Conservation (phyloP, 2,329 filamentous ascomycete species). For the Colletotrichum lentis region DNA sequence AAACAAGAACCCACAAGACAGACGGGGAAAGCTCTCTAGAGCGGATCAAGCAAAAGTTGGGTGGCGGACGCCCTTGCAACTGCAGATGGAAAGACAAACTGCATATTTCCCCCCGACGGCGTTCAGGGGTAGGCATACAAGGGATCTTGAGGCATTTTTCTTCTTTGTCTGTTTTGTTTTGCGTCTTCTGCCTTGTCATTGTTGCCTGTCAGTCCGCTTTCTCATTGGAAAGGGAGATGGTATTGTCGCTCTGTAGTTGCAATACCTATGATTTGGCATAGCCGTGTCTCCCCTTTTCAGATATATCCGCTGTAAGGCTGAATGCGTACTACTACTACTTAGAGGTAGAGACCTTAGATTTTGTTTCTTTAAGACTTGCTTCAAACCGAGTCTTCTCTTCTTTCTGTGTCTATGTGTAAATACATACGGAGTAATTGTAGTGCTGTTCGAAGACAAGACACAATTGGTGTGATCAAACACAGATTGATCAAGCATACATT, state of each 20-base stretch:
- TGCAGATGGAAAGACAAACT: slow-evolving; percentile 16
- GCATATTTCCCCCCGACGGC: slow-evolving; percentile 29
- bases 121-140: slow-evolving; percentile 36
- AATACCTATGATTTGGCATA: not conserved
- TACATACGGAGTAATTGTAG: not conserved
- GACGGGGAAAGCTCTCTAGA: slow-evolving; percentile 13
- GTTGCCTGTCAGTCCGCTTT: not conserved
- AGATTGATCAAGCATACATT: not conserved
- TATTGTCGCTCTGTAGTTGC: not conserved
- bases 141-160: slow-evolving; percentile 24
- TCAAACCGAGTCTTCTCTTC: not conserved
- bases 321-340: too few relatives aligned
- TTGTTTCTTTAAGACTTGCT: not conserved
- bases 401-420: slow-evolving; percentile 7
- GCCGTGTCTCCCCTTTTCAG: not conserved
- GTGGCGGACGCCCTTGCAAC: slow-evolving; percentile 19
- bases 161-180: slow-evolving; percentile 26
- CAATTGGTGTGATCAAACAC: not conserved
- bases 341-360: not conserved
- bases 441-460: not conserved
- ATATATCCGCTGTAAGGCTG: not conserved
- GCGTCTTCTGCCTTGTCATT: not conserved
- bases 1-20: slow-evolving; percentile 12
- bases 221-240: not conserved
- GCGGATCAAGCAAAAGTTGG: slow-evolving; percentile 15